Base-by-base conservation (phyloP, 805 yeast genomes). In the Yueomyces sp. region DNA sequence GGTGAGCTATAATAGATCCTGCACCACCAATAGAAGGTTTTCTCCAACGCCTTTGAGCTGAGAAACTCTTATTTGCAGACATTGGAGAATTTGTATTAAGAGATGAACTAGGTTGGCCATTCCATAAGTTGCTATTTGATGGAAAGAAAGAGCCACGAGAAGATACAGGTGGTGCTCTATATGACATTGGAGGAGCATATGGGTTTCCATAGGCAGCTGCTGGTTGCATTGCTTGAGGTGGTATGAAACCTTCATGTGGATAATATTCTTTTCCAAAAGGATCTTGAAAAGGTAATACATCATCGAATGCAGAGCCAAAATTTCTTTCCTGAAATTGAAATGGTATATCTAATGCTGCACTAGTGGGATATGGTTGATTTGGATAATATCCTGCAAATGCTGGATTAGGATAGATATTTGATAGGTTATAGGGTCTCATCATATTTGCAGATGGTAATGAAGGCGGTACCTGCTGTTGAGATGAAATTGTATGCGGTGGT, bases 141-240 rank as follows among this genome's bases (percentile, higher is more conserved):
- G 19, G 19, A 19, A 19, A 19, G 19, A 19, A 19, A 12, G 57
- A 53, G 19, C 44, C 45, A 28, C 51, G 44, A 5, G 52, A 43
- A 5, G 53, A 43, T n/a, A 49, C 44, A 1, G 55, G 52, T 5
- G 55, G 47, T 29, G 52, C 39, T 19, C 55, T 50, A 38, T 44
- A 52, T 26, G 44, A 45, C 28, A 55, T 51, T 7, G 52, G 51
- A 19, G 19, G 19, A 6, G 33, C 6, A 34, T 44, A 52, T 3
- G 55, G 52, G 36, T 47, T 49, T n/a, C 47, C 39, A 39, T 41
- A 49, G 11, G 49, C 43, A 36, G 47, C n/a, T 3, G 52, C 46
- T 4, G 53, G 52, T 38, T 51, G 56, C 46, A 53, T 47, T 26
- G 53, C 49, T 38, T 49, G 55, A 11, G 49, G 46, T 19, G 56